Conservation (phyloP, 2,329 filamentous ascomycete genomes). For the Cyclaneusma minus region DNA sequence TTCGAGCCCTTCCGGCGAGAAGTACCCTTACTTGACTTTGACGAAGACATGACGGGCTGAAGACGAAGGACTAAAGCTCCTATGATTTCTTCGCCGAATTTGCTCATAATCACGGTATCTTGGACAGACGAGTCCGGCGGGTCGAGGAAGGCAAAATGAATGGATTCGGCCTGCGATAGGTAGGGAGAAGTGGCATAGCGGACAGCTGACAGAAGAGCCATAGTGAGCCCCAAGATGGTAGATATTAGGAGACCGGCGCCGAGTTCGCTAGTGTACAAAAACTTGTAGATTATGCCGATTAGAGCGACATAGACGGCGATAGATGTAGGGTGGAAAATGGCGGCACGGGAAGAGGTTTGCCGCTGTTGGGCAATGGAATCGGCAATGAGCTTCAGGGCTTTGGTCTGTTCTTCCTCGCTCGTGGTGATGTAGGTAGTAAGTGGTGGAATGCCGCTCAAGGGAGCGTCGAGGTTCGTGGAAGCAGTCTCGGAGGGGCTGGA, state of each 20-base stretch:
- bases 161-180: slow-evolving; percentile 12
- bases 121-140: slow-evolving; percentile 23
- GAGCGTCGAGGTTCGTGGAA: slow-evolving; percentile 20
- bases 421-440: slow-evolving; percentile 45
- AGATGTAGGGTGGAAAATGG: slow-evolving; percentile 47
- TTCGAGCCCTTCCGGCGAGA: slow-evolving; percentile 23
- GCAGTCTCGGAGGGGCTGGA: slow-evolving; percentile 20
- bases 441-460: slow-evolving; percentile 37
- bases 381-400: slow-evolving; percentile 58
- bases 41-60: slow-evolving; percentile 7
- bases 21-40: slow-evolving; percentile 12
- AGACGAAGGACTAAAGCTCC: slow-evolving; percentile 56
- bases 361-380: slow-evolving; percentile 75
- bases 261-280: slow-evolving; percentile 20
- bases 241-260: slow-evolving; percentile 41
- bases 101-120: slow-evolving; percentile 48
- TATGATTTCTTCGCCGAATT: slow-evolving; percentile 53
- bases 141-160: slow-evolving; percentile 13
- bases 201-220: slow-evolving; percentile 46
- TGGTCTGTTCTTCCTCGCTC: slow-evolving; percentile 41
- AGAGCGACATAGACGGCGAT: slow-evolving; percentile 29
- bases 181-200: slow-evolving; percentile 47
- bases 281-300: slow-evolving; percentile 29
- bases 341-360: slow-evolving; percentile 43
- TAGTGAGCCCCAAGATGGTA: slow-evolving; percentile 43